Percentiles rank a stretch among this genome's conserved stretches.
phyloP scores from a whole-genome alignment of 768 basidiomycete species.

The Leccinum incarnatum region DNA sequence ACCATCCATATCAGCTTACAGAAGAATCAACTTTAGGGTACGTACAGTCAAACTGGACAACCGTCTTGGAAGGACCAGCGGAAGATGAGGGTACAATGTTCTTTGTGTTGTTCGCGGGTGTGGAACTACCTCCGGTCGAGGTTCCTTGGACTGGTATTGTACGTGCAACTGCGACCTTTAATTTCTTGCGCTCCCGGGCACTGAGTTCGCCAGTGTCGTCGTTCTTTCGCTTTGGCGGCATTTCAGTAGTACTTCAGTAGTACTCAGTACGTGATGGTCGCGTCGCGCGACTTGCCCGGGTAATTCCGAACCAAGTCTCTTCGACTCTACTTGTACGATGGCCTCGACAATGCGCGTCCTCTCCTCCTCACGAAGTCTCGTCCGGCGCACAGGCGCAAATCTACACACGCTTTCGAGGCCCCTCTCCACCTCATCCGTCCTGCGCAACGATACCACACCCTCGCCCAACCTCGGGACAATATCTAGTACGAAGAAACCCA shows the following conservation, averaged over 20 bases:
- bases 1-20: background rate
- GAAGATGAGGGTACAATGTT: constrained; percentile 31
- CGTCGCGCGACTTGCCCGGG: constrained; percentile 13
- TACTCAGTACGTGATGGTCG: background rate
- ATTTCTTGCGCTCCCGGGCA: constrained; percentile 64
- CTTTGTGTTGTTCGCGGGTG: constrained; percentile 5
- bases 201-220: constrained; percentile 30
- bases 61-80: constrained; percentile 39
- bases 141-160: constrained; percentile 61
- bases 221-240: constrained; percentile 43
- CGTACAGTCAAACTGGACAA: constrained; percentile 41
- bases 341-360: constrained; percentile 35
- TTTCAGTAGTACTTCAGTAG: constrained; percentile 8
- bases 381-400: constrained; percentile 12
- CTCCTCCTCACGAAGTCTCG: constrained; percentile 14
- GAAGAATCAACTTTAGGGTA: background rate
- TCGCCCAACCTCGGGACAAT: constrained; percentile 52
- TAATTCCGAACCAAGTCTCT: constrained; percentile 18
- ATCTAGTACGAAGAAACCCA: constrained; percentile 64
- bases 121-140: constrained; percentile 7
- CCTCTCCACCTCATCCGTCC: constrained; percentile 43
- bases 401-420: constrained; percentile 24
- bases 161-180: constrained; percentile 59
- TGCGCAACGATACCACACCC: constrained; percentile 41
- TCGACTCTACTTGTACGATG: constrained; percentile 28